Base-by-base conservation (phyloP, 2,329 filamentous ascomycete genomes). In the Colletotrichum eleusines region DNA sequence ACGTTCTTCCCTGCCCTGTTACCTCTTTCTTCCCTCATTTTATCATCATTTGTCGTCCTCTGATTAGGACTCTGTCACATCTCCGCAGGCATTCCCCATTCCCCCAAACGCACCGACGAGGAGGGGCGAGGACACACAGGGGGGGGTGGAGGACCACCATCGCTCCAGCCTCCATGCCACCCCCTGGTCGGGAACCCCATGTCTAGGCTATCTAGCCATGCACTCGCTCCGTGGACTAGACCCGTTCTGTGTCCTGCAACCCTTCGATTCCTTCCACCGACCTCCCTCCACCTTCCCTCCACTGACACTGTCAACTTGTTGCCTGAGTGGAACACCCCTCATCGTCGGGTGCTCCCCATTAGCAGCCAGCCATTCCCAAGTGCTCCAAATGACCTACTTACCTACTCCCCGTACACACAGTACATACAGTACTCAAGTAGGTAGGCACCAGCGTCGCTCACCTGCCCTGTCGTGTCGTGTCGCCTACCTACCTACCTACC, bases 231-330 rank as follows among this genome's bases (percentile, higher is more conserved):
- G 60, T 60, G 60, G 61, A 70, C 69, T 72, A 72, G 55, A 50
- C 66, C 55, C 69, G 58, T 71, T 71, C 69, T 71, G 69, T 69
- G 69, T 65, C 38, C 38, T 71, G 65, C 69, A 71, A 69, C 69
- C 69, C 69, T 71, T 71, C 69, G 69, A 71, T 69, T 71, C 69
- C 69, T 71, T 71, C 68, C 68, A 59, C 51, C 58, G 51, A 38
- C 53, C 63, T 67, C 64, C 67, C 67, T 62, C 64, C 67, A 66
- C 67, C 55, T 61, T 57, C 40, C 62, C 63, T 70, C 63, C 68
- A 71, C 69, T 71, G 53, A 59, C 64, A 71, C 64, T 53, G 64
- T 68, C 58, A 18, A 46, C 60, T 54, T 63, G 58, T 44, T 59
- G 50, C 28, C 23, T 42, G 23, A 53, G 69, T 71, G 65, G 69